These are phyloP conservation scores for Rhizophagus prolifer DNA, from an alignment of 192 early-diverging fungal species.

Conservation along the genomic window DNA sequence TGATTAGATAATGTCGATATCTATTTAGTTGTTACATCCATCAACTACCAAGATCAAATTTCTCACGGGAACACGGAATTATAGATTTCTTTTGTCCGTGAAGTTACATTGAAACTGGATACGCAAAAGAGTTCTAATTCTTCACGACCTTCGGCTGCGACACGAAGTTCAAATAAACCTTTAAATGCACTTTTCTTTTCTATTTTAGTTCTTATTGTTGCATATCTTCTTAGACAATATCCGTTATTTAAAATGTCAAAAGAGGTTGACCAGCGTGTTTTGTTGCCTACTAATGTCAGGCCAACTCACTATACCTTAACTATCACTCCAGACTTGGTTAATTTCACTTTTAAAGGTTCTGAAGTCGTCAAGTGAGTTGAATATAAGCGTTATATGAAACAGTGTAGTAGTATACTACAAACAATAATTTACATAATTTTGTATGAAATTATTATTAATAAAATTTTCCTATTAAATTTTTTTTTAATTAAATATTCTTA, in stretches of 20 bases:
- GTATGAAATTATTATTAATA: neutral
- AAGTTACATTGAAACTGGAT: no score
- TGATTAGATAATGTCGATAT: no score
- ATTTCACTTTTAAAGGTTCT: slow-evolving; percentile 73
- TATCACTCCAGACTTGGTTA: slow-evolving; percentile 77
- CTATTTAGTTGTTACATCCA: no score
- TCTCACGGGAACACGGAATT: no score
- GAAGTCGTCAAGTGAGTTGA: slow-evolving; percentile 19
- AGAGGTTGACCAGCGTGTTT: slow-evolving; percentile 59
- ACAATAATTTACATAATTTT: no score
- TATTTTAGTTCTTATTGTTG: neutral
- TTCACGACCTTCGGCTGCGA: neutral
- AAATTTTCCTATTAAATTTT: neutral
- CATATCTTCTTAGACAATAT: neutral
- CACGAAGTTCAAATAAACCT: neutral
- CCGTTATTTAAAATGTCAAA: slow-evolving; percentile 4
- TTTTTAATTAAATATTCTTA: slow-evolving; percentile 14
- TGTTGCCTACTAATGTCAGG: slow-evolving; percentile 83
- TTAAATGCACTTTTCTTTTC: slow-evolving; percentile 3
- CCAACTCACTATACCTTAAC: slow-evolving; percentile 82
- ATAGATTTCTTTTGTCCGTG: no score
- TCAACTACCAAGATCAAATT: no score
- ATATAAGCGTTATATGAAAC: neutral
- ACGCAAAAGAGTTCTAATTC: no score
- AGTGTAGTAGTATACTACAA: neutral